Evolutionary conservation across 441 rosid species (phyloP).

Genomic region (Adansonia grandidieri): DNA sequence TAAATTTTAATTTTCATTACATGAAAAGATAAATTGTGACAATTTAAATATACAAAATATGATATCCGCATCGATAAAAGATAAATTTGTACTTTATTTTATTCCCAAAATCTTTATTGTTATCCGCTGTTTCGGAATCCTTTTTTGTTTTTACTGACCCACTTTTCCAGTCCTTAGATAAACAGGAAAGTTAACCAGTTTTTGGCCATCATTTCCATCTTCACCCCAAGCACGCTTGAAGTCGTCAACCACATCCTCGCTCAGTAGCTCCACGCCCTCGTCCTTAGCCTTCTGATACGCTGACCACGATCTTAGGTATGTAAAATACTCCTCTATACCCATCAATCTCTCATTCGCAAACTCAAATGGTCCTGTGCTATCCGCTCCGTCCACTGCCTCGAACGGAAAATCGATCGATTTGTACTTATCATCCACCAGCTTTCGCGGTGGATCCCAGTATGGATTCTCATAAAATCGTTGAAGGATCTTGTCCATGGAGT

Average conservation of each 20-base stretch:
- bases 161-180: constrained; percentile 64
- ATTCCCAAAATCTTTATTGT: too few species aligned
- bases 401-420: constrained; percentile 61
- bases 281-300: constrained; percentile 79
- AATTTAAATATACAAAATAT: too few species aligned
- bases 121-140: too few species aligned
- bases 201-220: constrained; percentile 43
- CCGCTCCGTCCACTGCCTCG: constrained; percentile 54
- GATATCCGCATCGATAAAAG: too few species aligned
- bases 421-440: constrained; percentile 63
- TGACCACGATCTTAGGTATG: constrained; percentile 71
- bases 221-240: constrained; percentile 65
- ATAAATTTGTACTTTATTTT: too few species aligned
- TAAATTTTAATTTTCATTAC: too few species aligned
- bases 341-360: constrained; percentile 55
- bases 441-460: constrained; percentile 59
- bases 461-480: constrained; percentile 50
- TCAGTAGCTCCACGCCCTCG: constrained; percentile 65
- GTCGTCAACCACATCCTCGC: constrained; percentile 40
- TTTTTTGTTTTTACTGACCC: constrained; percentile 23
- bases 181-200: constrained; percentile 67
- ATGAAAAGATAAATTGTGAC: too few species aligned
- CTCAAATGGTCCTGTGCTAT: constrained; percentile 56
- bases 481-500: constrained; percentile 55
- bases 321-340: constrained; percentile 58